Percentiles rank a stretch among this genome's conserved stretches.
These are phyloP conservation scores for Hansfordia pulvinata DNA, from an alignment of 2,329 filamentous ascomycete genomes.

Conservation along the genomic window DNA sequence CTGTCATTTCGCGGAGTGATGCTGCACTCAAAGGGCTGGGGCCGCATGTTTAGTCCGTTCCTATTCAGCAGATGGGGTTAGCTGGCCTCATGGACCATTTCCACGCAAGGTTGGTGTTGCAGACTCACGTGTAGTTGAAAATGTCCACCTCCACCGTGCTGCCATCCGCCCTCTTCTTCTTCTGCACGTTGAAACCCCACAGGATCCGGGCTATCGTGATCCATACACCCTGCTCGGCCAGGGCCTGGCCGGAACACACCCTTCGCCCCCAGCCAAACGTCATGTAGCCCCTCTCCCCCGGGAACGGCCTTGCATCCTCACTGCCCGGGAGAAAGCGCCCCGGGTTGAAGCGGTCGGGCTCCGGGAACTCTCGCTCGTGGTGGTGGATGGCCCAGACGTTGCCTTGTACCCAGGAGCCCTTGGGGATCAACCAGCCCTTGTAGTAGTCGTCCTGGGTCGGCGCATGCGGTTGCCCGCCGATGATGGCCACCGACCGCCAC, in stretches of 20 bases:
- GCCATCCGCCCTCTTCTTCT: constrained; percentile 21
- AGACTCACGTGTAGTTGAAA: constrained; percentile 36
- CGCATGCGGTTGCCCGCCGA: constrained; percentile 35
- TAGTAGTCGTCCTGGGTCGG: constrained; percentile 31
- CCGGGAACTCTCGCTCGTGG: constrained; percentile 30
- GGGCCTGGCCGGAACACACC: constrained; percentile 30
- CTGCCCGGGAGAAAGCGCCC: constrained; percentile 24
- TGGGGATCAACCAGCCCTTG: constrained; percentile 34
- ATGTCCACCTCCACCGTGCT: constrained; percentile 39
- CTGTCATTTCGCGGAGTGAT: constrained; percentile 34
- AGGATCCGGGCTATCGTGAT: not conserved
- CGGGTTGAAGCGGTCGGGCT: constrained; percentile 29
- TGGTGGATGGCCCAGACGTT: constrained; percentile 37
- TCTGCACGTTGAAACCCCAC: constrained; percentile 7
- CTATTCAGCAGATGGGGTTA: constrained; percentile 17
- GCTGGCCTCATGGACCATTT: not conserved
- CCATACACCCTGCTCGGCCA: not conserved
- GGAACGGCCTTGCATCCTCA: constrained; percentile 27
- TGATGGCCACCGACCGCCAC: constrained; percentile 38
- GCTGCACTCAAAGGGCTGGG: constrained; percentile 37
- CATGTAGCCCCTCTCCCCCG: constrained; percentile 35
- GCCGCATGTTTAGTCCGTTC: constrained; percentile 45
- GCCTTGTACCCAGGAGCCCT: constrained; percentile 31
- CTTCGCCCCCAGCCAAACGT: constrained; percentile 42
- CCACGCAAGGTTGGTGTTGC: constrained; percentile 1